Evolutionary conservation across 805 yeast genomes (phyloP).

Genomic region (Barnettozyma pratensis): DNA sequence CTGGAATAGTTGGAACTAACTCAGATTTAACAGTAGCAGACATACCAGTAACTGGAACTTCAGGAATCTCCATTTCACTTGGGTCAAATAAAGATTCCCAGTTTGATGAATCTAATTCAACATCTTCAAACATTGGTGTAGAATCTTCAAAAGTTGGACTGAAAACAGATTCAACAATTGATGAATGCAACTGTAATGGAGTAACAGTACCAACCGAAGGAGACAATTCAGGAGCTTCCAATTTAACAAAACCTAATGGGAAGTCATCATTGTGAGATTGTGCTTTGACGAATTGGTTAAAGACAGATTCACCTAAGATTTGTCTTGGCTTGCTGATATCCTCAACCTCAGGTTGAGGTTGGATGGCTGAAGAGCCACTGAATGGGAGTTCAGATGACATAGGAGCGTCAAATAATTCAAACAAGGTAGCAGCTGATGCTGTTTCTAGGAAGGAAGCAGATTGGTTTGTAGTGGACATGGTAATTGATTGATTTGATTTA

Average conservation of each 20-base stretch:
- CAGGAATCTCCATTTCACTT: conserved; percentile 24
- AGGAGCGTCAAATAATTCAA: conserved; percentile 24
- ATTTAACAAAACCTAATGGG: conserved; percentile 19
- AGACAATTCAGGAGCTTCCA: conserved; percentile 21
- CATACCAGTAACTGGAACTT: conserved; percentile 24
- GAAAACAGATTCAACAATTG: conserved; percentile 55
- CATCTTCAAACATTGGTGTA: conserved; percentile 54
- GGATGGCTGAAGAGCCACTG: conserved; percentile 6
- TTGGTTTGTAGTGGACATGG: conserved; percentile 6
- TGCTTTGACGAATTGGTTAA: conserved; percentile 21
- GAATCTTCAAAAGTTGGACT: conserved; percentile 41
- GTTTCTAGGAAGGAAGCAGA: conserved; percentile 6
- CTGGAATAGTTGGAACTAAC: background rate
- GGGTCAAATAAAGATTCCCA: conserved; percentile 63
- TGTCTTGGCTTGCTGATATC: conserved; percentile 21
- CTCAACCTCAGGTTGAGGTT: background rate
- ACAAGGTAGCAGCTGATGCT: conserved; percentile 20
- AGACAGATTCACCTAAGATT: conserved; percentile 26
- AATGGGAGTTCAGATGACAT: conserved; percentile 12
- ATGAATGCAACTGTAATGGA: conserved; percentile 52
- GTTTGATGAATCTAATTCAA: conserved; percentile 33
- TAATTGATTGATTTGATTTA: background rate
- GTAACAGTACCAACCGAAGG: conserved; percentile 32
- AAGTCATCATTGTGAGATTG: conserved; percentile 17
- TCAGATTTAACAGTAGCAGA: background rate